Conservation (phyloP, 2,329 filamentous ascomycete species). For the Aspergillus sp. region DNA sequence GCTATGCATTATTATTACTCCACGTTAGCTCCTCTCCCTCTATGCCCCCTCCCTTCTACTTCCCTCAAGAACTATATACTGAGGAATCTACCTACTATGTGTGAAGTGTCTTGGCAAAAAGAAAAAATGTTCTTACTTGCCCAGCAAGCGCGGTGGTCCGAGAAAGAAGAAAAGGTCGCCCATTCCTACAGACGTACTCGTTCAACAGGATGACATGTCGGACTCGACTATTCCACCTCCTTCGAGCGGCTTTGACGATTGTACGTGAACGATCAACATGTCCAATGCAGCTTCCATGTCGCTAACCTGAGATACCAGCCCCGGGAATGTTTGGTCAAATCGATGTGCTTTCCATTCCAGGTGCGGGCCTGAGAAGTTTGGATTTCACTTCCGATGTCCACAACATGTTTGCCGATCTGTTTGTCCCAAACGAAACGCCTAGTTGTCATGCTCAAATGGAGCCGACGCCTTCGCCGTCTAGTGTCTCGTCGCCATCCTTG, state of each 20-base stretch:
- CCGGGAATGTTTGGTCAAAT: conserved; percentile 42
- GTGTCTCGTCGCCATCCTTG: conserved; percentile 25
- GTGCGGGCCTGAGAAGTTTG: conserved; percentile 40
- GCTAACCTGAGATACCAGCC: conserved; percentile 22
- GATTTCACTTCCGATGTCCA: conserved; percentile 39
- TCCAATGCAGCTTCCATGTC: not conserved
- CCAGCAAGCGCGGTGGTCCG: conserved; percentile 46
- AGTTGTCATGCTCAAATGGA: conserved; percentile 29
- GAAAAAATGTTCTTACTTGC: conserved; percentile 42
- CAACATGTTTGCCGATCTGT: conserved; percentile 40
- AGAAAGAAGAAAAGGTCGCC: conserved; percentile 40
- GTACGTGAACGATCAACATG: conserved; percentile 22
- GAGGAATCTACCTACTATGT: conserved; percentile 1
- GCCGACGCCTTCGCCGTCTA: conserved; percentile 27
- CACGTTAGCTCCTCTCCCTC: not conserved
- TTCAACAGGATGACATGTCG: conserved; percentile 20
- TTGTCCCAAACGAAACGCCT: conserved; percentile 24
- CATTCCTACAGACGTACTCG: conserved; percentile 20
- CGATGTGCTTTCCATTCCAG: conserved; percentile 40
- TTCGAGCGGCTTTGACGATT: conserved; percentile 29
- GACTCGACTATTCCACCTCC: conserved; percentile 23
- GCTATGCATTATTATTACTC: not conserved
- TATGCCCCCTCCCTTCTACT: not conserved
- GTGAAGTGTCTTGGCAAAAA: conserved; percentile 40
- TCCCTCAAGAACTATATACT: conserved; percentile 1